Evolutionary conservation across 2,329 filamentous ascomycete species (phyloP), one percentile per base, ranked within the genome.

Genomic region (Davidsoniella australis): DNA sequence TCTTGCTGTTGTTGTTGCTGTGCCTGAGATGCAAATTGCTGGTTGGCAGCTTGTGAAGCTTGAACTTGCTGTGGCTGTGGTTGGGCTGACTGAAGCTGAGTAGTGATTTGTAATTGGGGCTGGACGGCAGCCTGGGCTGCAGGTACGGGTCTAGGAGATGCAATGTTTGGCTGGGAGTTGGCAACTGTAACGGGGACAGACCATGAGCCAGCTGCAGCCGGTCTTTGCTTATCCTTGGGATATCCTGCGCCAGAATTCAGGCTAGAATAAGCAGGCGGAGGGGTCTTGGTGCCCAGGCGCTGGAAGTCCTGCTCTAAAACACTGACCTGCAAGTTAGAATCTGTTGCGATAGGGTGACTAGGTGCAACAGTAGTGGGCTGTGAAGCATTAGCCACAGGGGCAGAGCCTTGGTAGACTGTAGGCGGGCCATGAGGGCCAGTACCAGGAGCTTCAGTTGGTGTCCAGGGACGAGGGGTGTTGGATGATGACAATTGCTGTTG

Each of bases 251-350:
- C 63, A 39, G 63, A 64, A 0, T 69, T 64, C 42, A 94, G 76
- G 58, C 81, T 91, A 8, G 86, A 91, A 63, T 98, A 98, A 5
- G 91, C 89, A n/a, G 91, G 91, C 17, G 91, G 91, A 12, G 89
- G 88, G 48, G 86, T 87, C 18, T 85, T 83, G 26, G 80, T 72
- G 56, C 85, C 78, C 73, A 94, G 73, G 16, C 86, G 78, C 56
- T 86, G 79, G 61, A 94, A 83, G 57, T 94, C 88, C 57, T 87
- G 81, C 59, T 93, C 85, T 36, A 94, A 64, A n/a, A 84, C 75
- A 65, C 76, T 86, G 53, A 76, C 70, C 56, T 80, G 76, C 29
- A 77, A 62, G 47, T 61, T 59, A 5, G 50, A 42, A 5, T 50
- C 51, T 16, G 41, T 14, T 9, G 44, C 41, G 24, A 52, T 38